A percentile compares a stretch with the other conserved stretches of the same genome.
phyloP scores from a whole-genome alignment of 352 stramenopile species.

The Phytopythium montanum region DNA sequence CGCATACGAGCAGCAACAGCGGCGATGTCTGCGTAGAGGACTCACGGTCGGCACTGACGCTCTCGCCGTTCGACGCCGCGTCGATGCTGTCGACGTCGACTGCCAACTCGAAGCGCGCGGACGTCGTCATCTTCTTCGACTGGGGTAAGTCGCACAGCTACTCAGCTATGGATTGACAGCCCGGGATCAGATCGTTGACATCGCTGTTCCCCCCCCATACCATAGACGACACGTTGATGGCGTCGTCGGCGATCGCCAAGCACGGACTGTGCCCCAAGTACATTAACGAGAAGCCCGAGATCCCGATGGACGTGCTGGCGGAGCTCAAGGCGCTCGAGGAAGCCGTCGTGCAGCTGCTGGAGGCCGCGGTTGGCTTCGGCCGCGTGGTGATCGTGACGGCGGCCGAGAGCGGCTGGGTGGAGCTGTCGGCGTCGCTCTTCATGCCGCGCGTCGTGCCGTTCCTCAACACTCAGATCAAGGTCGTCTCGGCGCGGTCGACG shows the following conservation, averaged over 20 bases:
- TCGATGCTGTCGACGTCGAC: conserved; percentile 23
- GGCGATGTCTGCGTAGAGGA: conserved; percentile 70
- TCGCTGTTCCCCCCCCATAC: not conserved
- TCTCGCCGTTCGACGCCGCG: conserved; percentile 52
- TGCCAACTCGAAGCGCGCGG: conserved; percentile 30
- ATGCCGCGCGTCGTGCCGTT: conserved; percentile 80
- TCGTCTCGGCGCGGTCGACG: conserved; percentile 87
- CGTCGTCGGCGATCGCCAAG: conserved; percentile 77
- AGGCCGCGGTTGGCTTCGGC: conserved; percentile 65
- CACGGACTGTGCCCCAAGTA: conserved; percentile 80
- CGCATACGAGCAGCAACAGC: conserved; percentile 44
- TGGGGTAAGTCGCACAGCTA: conserved; percentile 52
- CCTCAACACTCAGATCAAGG: conserved; percentile 78
- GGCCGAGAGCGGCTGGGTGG: conserved; percentile 88
- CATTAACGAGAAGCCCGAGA: conserved; percentile 78
- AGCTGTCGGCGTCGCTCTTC: conserved; percentile 85
- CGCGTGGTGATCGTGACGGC: conserved; percentile 89
- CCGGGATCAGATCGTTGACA: not conserved
- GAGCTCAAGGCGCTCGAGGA: conserved; percentile 78
- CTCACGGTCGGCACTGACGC: conserved; percentile 28
- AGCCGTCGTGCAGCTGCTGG: conserved; percentile 68
- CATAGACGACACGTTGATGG: conserved; percentile 79
- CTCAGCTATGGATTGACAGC: not conserved
- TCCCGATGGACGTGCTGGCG: conserved; percentile 62
- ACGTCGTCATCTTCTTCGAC: conserved; percentile 84